Percentiles rank a stretch among this genome's conserved stretches.
Conservation (phyloP, 495 filamentous ascomycete genomes). For the Mycothermus thermophilus region DNA sequence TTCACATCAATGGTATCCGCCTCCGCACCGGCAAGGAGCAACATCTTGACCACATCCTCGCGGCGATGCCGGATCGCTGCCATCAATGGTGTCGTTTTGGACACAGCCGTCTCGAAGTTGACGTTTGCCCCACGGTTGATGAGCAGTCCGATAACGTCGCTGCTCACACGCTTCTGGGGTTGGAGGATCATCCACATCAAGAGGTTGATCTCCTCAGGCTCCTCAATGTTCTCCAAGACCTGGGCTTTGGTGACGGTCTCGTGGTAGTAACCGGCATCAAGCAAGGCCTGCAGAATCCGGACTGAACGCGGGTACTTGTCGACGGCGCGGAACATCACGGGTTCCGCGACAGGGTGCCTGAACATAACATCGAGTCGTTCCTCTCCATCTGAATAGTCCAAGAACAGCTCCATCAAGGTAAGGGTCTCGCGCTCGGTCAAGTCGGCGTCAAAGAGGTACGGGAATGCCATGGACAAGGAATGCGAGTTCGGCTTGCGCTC, state of each 20-base stretch:
- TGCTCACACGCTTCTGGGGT: constrained; percentile 37
- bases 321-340: constrained; percentile 30
- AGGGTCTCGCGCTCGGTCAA: constrained; percentile 24
- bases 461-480: constrained; percentile 29
- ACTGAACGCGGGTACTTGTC: constrained; percentile 30
- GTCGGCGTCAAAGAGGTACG: constrained; percentile 26
- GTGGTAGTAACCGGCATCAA: constrained; percentile 35
- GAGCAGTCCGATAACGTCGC: constrained; percentile 26
- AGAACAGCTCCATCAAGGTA: constrained; percentile 26
- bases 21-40: constrained; percentile 32
- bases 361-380: constrained; percentile 30
- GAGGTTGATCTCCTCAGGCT: constrained; percentile 28
- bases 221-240: constrained; percentile 25
- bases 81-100: constrained; percentile 36
- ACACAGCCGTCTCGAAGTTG: constrained; percentile 29
- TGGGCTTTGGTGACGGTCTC: constrained; percentile 24
- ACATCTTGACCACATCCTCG: constrained; percentile 27
- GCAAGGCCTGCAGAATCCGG: constrained; percentile 25
- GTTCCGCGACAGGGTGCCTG: constrained; percentile 16
- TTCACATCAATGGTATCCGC: constrained; percentile 29
- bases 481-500: constrained; percentile 23
- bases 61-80: constrained; percentile 29
- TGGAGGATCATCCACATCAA: constrained; percentile 35
- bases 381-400: constrained; percentile 27
- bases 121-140: constrained; percentile 32